Conservation (phyloP, 768 basidiomycete species). For the Dacryopinax primogenitus region DNA sequence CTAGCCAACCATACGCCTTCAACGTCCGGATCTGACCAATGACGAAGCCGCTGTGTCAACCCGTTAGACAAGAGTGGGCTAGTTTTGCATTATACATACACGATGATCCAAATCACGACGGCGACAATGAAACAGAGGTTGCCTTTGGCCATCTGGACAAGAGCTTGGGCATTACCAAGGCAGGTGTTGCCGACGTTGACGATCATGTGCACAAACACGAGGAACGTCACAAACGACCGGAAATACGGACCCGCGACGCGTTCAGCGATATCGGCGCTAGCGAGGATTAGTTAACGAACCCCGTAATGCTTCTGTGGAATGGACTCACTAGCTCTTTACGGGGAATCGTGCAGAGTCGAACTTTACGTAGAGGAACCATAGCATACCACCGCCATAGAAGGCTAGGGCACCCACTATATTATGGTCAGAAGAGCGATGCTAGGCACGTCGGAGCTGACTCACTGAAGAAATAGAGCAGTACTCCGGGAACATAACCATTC, state of each 20-base stretch:
- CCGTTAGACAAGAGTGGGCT: not conserved
- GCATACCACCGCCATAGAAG: slow-evolving; percentile 41
- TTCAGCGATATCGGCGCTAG: slow-evolving; percentile 38
- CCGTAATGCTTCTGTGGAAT: not conserved
- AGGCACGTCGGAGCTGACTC: not conserved
- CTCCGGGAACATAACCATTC: slow-evolving; percentile 14
- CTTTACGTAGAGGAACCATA: slow-evolving; percentile 44
- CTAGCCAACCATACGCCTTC: slow-evolving; percentile 41
- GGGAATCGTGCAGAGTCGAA: slow-evolving; percentile 47
- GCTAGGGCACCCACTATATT: slow-evolving; percentile 36
- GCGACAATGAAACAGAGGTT: slow-evolving; percentile 36
- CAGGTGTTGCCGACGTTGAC: slow-evolving; percentile 35
- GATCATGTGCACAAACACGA: slow-evolving; percentile 46
- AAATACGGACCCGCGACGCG: slow-evolving; percentile 41
- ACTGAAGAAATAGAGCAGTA: slow-evolving; percentile 13
- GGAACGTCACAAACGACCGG: slow-evolving; percentile 35
- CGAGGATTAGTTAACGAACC: not conserved
- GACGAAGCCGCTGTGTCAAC: slow-evolving; percentile 32
- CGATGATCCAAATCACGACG: slow-evolving; percentile 44
- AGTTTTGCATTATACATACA: slow-evolving; percentile 13
- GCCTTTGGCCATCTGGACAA: slow-evolving; percentile 39
- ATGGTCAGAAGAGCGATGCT: not conserved
- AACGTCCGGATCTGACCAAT: slow-evolving; percentile 48
- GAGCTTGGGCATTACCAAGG: slow-evolving; percentile 31
- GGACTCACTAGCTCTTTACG: slow-evolving; percentile 33